Conservation (phyloP, 2,329 filamentous ascomycete genomes). For the Colletotrichum melonis region DNA sequence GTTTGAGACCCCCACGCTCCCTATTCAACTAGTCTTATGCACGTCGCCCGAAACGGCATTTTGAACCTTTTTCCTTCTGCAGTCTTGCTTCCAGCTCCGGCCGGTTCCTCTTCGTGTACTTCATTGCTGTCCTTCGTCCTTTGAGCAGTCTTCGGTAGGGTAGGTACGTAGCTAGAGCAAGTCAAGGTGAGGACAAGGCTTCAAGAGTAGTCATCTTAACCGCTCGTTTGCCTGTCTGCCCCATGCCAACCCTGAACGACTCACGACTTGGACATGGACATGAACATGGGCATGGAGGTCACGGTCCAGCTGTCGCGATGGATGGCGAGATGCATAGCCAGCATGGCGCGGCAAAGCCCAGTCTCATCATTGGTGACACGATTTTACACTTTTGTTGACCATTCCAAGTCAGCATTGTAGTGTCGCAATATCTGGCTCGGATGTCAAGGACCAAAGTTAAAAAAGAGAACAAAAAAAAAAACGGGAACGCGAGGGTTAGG, state of each 20-base stretch:
- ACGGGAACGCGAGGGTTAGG: not conserved
- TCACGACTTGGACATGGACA: not conserved
- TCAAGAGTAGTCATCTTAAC: not conserved
- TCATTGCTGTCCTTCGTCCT: not conserved
- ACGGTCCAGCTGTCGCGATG: slow-evolving; percentile 16
- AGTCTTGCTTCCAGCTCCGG: not conserved
- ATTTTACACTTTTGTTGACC: not conserved
- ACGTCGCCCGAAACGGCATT: slow-evolving; percentile 25
- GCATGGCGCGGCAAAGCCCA: slow-evolving; percentile 4
- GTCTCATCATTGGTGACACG: slow-evolving; percentile 6
- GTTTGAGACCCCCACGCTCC: slow-evolving; percentile 28
- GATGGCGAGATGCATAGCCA: slow-evolving; percentile 25
- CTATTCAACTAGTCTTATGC: slow-evolving; percentile 22
- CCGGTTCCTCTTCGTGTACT: not conserved
- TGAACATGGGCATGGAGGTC: not conserved
- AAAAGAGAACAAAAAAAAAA: not conserved
- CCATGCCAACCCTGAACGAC: slow-evolving; percentile 4
- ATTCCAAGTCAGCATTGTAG: not conserved
- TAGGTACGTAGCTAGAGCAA: too few relatives aligned
- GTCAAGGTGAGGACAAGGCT: too few relatives aligned
- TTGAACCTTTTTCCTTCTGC: slow-evolving; percentile 13
- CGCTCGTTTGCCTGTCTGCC: not conserved
- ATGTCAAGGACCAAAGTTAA: not conserved
- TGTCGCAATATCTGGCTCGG: not conserved
- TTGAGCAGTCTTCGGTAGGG: too few relatives aligned